Conservation (phyloP, 2,329 filamentous ascomycete species). For the Claviceps sp. region DNA sequence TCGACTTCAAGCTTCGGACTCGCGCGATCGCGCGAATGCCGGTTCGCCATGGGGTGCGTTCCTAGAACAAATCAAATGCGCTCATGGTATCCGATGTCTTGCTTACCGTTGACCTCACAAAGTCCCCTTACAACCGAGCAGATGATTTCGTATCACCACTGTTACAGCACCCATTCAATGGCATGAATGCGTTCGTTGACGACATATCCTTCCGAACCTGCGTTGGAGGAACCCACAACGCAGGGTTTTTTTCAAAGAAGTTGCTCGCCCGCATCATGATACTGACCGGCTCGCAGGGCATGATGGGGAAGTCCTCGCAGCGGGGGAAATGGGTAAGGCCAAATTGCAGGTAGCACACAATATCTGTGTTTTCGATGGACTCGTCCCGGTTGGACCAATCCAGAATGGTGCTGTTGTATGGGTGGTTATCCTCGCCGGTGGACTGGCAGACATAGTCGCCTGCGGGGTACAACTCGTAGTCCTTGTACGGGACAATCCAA, state of each 20-base stretch:
- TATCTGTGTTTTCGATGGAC: slow-evolving; percentile 33
- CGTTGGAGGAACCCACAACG: slow-evolving; percentile 34
- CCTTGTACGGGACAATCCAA: slow-evolving; percentile 29
- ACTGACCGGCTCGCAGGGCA: slow-evolving; percentile 46
- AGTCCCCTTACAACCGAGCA: slow-evolving; percentile 8
- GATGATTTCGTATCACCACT: slow-evolving; percentile 5
- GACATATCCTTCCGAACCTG: slow-evolving; percentile 19
- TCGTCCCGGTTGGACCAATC: slow-evolving; percentile 37
- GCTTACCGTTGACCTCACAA: too few relatives aligned
- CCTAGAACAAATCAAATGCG: too few relatives aligned
- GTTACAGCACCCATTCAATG: slow-evolving; percentile 5
- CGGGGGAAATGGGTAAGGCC: slow-evolving; percentile 48
- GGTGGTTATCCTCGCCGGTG: slow-evolving; percentile 16
- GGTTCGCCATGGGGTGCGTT: too few relatives aligned
- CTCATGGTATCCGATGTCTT: too few relatives aligned
- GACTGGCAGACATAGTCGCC: slow-evolving; percentile 35
- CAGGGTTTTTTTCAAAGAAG: slow-evolving; percentile 38
- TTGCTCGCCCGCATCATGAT: slow-evolving; percentile 36
- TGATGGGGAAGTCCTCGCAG: slow-evolving; percentile 54
- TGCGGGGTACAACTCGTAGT: slow-evolving; percentile 28
- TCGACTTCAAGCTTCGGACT: too few relatives aligned
- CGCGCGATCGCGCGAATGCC: too few relatives aligned
- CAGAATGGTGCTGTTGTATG: slow-evolving; percentile 18
- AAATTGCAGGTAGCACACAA: slow-evolving; percentile 37
- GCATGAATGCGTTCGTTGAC: slow-evolving; percentile 10